phyloP scores from a whole-genome alignment of 345 rosid genomes.

The Arabis hirsuta region DNA sequence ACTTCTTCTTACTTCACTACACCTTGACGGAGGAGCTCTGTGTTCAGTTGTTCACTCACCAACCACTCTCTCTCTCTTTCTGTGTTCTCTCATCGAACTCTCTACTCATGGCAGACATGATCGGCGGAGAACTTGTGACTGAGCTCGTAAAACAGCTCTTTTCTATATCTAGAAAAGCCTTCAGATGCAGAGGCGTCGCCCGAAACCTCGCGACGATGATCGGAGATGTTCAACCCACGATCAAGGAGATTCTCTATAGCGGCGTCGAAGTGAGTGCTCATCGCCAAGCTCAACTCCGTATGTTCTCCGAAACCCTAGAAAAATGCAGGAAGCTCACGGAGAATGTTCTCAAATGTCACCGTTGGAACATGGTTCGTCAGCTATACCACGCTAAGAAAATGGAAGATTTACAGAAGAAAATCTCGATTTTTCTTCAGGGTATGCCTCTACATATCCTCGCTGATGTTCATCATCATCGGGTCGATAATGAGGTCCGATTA shows the following conservation, averaged over 20 bases:
- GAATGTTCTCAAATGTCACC: conserved; percentile 52
- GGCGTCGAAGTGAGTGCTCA: conserved; percentile 63
- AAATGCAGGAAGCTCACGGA: conserved; percentile 60
- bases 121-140: conserved; percentile 63
- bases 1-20: conserved; percentile 13
- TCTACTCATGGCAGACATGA: conserved; percentile 53
- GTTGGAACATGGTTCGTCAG: conserved; percentile 80
- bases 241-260: conserved; percentile 65
- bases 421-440: conserved; percentile 47
- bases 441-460: conserved; percentile 56
- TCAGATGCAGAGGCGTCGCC: conserved; percentile 58
- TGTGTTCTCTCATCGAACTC: not conserved
- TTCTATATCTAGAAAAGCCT: conserved; percentile 49
- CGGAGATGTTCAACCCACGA: conserved; percentile 48
- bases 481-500: conserved; percentile 51
- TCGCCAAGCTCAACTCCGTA: conserved; percentile 70
- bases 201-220: conserved; percentile 43
- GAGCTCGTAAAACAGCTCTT: conserved; percentile 63
- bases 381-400: conserved; percentile 59
- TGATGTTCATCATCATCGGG: conserved; percentile 71
- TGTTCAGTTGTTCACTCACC: not conserved
- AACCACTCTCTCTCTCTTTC: not conserved
- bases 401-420: conserved; percentile 65
- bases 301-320: conserved; percentile 48
- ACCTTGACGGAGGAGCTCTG: not conserved